Conservation (phyloP, 805 yeast species). For the Zygosaccharomyces bisporus region DNA sequence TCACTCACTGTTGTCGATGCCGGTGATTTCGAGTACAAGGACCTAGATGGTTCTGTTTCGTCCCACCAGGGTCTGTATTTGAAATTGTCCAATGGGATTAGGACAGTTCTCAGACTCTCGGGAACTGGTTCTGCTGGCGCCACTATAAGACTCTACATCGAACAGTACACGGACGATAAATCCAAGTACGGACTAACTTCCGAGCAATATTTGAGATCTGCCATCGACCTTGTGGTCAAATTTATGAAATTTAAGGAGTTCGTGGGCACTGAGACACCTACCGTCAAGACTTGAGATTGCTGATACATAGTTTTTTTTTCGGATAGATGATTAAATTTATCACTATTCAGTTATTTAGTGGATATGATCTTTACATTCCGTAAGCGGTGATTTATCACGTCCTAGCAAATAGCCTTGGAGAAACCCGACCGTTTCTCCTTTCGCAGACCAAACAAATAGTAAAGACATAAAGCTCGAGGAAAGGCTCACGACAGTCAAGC, state of each 20-base stretch:
- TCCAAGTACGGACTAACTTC: conserved; percentile 49
- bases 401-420: conserved; percentile 1
- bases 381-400: conserved; percentile 2
- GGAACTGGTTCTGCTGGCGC: conserved; percentile 99
- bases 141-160: conserved; percentile 88
- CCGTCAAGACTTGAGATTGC: conserved; percentile 64
- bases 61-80: conserved; percentile 83
- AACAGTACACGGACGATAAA: conserved; percentile 66
- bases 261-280: conserved; percentile 82
- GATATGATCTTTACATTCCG: background rate
- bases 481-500: background rate
- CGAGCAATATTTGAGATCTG: conserved; percentile 62
- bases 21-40: conserved; percentile 89
- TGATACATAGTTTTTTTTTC: background rate
- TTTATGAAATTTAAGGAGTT: conserved; percentile 69
- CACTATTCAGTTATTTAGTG: background rate
- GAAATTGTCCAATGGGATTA: conserved; percentile 73
- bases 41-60: conserved; percentile 89
- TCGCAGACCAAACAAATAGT: conserved; percentile 1
- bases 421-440: conserved; percentile 6
- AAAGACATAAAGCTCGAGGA: conserved; percentile 3
- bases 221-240: conserved; percentile 57
- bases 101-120: conserved; percentile 85
- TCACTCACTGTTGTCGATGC: conserved; percentile 63
- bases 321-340: background rate